Evolutionary conservation across 108 stramenopile genomes (phyloP), one percentile per base, ranked within the genome.

Genomic region (Nannochloropsis gaditana): DNA sequence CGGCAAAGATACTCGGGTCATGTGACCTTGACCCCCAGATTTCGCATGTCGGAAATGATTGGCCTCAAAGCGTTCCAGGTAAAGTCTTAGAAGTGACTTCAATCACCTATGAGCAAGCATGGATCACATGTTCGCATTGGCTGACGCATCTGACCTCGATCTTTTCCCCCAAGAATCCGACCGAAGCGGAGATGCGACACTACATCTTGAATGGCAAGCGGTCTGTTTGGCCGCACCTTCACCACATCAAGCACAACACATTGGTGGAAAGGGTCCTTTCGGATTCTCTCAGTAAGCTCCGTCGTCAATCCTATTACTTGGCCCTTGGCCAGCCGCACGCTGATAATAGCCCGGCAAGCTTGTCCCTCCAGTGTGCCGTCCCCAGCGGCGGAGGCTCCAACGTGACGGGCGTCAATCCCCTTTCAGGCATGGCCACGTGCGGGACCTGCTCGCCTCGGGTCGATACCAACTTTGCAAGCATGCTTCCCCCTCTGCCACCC

Each of bases 1-100:
- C 93, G 93, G 85, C 96, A 96, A 82, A 96, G 94, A 82, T 96
- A 96, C 86, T 93, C 95, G 81, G 96, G 96, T 41, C 91, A 95
- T 87, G 80, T 95, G 84, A 95, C 96, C 19, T 50, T 84, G 79
- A 41, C 43, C 2, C 88, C 88, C 17, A 21, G 43, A 21, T 50
- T 89, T 44, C 84, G 45, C 79, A 80, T 80, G 43, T 21, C 92
- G 88, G 93, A 95, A 86, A 90, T 92, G 19, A 93, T 95, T 89
- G 96, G 96, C 2, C 80, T 96, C 45, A 93, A 93, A 82, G 93
- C 93, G 9, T 90, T 96, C n/a, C 59, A 73, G 59, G 59, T 73
- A 73, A n/a, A n/a, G 31, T 31, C 31, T 31, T 31, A 31, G 31
- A 31, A 31, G 31, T 31, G 31, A 31, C 31, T 31, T 31, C 31